Conservation (phyloP, 1,139 yeast genomes). For the Geotrichum restrictum region DNA sequence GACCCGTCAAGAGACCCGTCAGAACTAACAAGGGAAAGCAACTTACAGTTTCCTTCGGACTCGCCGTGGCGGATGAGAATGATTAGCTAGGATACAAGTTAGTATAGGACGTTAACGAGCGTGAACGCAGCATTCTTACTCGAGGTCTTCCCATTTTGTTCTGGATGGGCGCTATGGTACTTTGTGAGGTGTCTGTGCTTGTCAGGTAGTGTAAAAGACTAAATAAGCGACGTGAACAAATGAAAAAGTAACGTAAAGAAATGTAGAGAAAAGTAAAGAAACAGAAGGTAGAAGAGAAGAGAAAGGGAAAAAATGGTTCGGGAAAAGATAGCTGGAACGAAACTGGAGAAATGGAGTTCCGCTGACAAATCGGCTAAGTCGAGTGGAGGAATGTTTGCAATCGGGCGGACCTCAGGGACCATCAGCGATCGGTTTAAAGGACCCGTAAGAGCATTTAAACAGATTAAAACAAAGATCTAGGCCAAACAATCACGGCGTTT, state of each 20-base stretch:
- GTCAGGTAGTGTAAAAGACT: no score
- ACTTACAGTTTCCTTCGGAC: conserved; percentile 69
- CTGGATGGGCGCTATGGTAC: not conserved
- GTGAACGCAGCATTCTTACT: conserved; percentile 42
- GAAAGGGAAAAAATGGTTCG: not conserved
- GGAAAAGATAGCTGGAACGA: not conserved
- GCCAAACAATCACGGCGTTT: not conserved
- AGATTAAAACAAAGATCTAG: not conserved
- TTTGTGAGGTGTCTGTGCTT: no score
- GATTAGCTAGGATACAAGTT: conserved; percentile 48
- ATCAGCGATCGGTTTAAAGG: no score
- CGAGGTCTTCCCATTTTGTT: conserved; percentile 55
- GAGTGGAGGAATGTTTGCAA: no score
- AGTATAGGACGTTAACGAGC: not conserved
- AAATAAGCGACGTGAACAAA: no score
- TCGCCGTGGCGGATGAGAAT: conserved; percentile 86
- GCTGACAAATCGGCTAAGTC: not conserved
- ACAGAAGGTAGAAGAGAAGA: not conserved
- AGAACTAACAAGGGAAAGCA: not conserved
- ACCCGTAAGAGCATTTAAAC: not conserved
- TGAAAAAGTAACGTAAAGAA: no score
- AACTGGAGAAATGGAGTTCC: not conserved
- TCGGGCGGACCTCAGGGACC: no score
- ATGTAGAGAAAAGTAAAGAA: no score
- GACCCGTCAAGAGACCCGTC: no score